A percentile compares a stretch with the other conserved stretches of the same genome.
Evolutionary conservation across 2,329 filamentous ascomycete species (phyloP).

Genomic region (Bipolaris oryzae): DNA sequence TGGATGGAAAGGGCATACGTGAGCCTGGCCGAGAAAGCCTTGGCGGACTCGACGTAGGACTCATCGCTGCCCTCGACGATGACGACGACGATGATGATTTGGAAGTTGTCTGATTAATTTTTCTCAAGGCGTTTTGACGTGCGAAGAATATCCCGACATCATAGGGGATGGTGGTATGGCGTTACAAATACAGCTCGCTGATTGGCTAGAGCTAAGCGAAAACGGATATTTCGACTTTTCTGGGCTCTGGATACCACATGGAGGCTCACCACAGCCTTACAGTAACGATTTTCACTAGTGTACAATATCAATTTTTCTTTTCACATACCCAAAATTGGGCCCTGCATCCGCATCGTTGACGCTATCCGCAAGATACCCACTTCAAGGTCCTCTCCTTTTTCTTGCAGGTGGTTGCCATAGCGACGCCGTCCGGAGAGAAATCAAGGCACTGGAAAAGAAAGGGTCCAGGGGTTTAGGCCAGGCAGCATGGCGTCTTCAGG

Average conservation of each 20-base stretch:
- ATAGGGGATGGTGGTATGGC: conserved; percentile 17
- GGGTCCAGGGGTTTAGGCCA: not conserved
- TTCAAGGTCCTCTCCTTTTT: not conserved
- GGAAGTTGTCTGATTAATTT: conserved; percentile 51
- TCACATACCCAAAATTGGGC: not conserved
- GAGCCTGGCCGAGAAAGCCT: conserved; percentile 57
- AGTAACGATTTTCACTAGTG: conserved; percentile 29
- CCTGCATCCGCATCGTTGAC: not conserved
- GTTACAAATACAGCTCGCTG: conserved; percentile 27
- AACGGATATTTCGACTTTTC: conserved; percentile 27
- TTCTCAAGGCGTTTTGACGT: conserved; percentile 7
- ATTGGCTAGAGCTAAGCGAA: conserved; percentile 45
- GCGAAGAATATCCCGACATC: conserved; percentile 6
- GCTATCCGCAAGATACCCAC: not conserved
- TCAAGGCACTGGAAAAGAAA: not conserved
- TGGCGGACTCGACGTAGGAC: conserved; percentile 42
- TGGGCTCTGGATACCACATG: conserved; percentile 20
- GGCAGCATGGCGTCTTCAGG: conserved; percentile 20
- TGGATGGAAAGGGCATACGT: conserved; percentile 57
- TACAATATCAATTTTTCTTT: conserved; percentile 14
- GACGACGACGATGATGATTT: conserved; percentile 54
- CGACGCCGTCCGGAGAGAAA: not conserved
- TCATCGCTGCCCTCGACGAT: conserved; percentile 48
- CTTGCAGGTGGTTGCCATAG: not conserved
- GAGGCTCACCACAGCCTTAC: conserved; percentile 11